Evolutionary conservation across 2,329 filamentous ascomycete species (phyloP), one percentile per base, ranked within the genome.

Genomic region (Sordariomycetes sp.): DNA sequence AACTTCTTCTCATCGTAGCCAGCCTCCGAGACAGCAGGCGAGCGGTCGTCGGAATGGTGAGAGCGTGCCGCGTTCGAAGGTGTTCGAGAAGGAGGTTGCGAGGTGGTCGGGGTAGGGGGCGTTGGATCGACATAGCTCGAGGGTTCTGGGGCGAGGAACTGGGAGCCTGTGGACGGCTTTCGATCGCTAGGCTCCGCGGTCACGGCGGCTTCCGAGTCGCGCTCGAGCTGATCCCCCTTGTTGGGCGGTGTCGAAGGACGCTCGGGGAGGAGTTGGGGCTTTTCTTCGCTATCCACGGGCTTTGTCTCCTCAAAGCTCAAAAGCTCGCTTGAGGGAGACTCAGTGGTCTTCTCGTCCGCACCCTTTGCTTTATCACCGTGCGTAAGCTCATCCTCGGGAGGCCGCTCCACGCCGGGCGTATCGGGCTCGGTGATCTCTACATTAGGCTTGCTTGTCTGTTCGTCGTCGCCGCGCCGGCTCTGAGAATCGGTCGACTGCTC

Each of bases 51-150:
- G 32, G 59, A 55, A 19, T 51, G 45, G 39, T 58, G 56, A 54
- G 72, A 48, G 58, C 73, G 46, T 50, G 70, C 50, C 51, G 76
- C 54, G 57, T 68, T 50, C 49, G 77, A 65, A 50, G 74, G 63
- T 48, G 72, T 66, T 59, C 80, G 61, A 12, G 80, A 78, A 2
- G 72, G 64, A 3, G 71, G 68, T 36, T 69, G 66, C 3, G 72
- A 77, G 24, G 59, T 59, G 33, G 61, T 57, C 10, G 73, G 73
- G 1, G 73, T 77, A 4, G 69, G 61, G 18, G 72, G 72, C 6
- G 73, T 75, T 16, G 73, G 72, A 45, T 78, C 73, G 42, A 76
- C 54, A 43, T 76, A 77, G 31, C 46, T 54, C 21, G 51, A 47
- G 9, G 67, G 57, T 39, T 70, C 64, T 38, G 70, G 64, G 17